Conservation (phyloP, 345 rosid genomes). For the Bruguiera gymnorhiza region DNA sequence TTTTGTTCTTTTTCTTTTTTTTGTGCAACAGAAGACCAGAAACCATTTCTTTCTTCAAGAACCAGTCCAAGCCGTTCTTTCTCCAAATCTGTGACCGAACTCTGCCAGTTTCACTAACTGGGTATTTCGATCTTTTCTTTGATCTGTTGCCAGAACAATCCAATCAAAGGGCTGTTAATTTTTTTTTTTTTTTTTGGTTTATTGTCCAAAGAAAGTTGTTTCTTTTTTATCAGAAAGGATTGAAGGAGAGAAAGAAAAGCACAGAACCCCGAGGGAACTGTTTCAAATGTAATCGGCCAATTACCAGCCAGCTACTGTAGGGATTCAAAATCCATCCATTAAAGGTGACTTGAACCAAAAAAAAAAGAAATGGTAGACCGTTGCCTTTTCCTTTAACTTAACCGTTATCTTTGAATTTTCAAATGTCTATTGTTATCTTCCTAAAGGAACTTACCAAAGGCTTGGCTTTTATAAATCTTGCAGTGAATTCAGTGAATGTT, state of each 20-base stretch:
- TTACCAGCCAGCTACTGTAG: slow-evolving; percentile 22
- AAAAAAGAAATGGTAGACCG: slow-evolving; percentile 32
- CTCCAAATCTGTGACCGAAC: not conserved
- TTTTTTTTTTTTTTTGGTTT: slow-evolving; percentile 3
- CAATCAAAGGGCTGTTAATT: slow-evolving; percentile 15
- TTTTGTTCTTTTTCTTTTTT: too few relatives aligned
- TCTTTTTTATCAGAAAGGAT: slow-evolving; percentile 18
- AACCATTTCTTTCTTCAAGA: not conserved
- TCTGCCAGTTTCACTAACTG: slow-evolving; percentile 15
- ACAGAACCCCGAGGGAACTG: slow-evolving; percentile 41
- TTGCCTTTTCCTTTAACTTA: slow-evolving; percentile 33
- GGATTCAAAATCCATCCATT: slow-evolving; percentile 41
- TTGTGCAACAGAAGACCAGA: not conserved
- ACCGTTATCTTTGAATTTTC: slow-evolving; percentile 39
- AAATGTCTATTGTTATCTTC: slow-evolving; percentile 23
- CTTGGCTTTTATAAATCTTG: slow-evolving; percentile 14
- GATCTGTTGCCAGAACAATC: slow-evolving; percentile 3
- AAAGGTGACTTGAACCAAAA: slow-evolving; percentile 34
- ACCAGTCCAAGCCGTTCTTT: not conserved
- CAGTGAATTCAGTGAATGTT: slow-evolving; percentile 30
- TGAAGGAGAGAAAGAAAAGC: slow-evolving; percentile 6
- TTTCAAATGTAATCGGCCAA: slow-evolving; percentile 30
- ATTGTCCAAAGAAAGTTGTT: slow-evolving; percentile 16
- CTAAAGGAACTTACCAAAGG: slow-evolving; percentile 9
- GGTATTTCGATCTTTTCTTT: slow-evolving; percentile 15